Evolutionary conservation across 2,329 filamentous ascomycete species (phyloP).

Genomic region (Sporothrix brasiliensis): DNA sequence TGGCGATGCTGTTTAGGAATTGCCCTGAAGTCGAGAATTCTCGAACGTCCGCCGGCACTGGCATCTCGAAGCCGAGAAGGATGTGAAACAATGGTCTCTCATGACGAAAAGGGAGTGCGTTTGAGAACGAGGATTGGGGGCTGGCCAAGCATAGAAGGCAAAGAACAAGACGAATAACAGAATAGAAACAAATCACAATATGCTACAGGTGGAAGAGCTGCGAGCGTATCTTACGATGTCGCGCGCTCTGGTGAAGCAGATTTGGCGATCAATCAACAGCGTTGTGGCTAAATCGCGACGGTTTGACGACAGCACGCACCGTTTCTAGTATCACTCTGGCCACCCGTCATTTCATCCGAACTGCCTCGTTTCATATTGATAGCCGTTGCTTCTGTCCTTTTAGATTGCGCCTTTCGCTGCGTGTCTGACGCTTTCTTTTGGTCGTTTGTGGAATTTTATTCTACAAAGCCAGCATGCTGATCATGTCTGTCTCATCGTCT

Average conservation of each 20-base stretch:
- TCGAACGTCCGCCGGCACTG: neutral
- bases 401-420: neutral
- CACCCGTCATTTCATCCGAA: neutral
- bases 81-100: slow-evolving; percentile 18
- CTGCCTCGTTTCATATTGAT: slow-evolving; percentile 8
- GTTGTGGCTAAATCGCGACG: slow-evolving; percentile 7
- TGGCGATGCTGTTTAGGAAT: neutral
- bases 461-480: neutral
- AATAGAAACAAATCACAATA: neutral
- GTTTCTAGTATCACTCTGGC: neutral
- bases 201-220: neutral
- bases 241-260: no score
- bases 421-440: neutral
- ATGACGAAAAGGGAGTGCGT: neutral
- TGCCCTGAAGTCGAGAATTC: neutral
- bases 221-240: no score
- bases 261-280: neutral
- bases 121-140: neutral
- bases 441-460: slow-evolving; percentile 14
- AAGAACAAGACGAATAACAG: neutral
- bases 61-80: neutral
- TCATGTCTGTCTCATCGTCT: neutral
- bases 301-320: neutral
- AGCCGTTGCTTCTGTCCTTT: neutral
- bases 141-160: neutral